Evolutionary conservation across 805 yeast species (phyloP), one percentile per base, ranked within the genome.

Genomic region (Cyberlindnera saturnus): DNA sequence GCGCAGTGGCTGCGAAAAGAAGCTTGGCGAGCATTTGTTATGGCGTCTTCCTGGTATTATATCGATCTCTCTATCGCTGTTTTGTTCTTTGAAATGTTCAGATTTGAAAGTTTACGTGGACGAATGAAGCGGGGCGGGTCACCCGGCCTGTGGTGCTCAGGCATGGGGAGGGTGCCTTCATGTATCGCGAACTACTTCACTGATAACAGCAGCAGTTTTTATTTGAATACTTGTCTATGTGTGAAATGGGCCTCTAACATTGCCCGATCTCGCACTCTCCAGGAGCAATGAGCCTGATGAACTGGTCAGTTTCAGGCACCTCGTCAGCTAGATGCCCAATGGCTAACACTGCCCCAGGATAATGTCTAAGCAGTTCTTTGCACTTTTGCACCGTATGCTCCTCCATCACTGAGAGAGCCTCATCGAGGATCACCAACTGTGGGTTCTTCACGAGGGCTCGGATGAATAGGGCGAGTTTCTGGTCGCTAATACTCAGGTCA

Each of bases 331-430:
- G 73, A 61, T 91, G 99, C 0, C 96, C 96, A 19, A 93, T 84
- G 0, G 84, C 70, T 31, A 91, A 70, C 3, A 82, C 79, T 0
- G 96, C 81, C 0, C 95, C 86, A 3, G 75, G 73, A 75, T 81
- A 80, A 39, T 66, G 56, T 32, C 74, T 64, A 23, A 72, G 60
- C 6, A 79, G 52, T 29, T 67, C 65, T 51, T 80, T 80, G 42
- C 88, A 83, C 39, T 65, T 69, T 33, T 68, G 67, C 46, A 82
- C 69, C 30, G 75, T 71, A 17, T 70, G 75, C 41, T 79, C 81
- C 33, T 83, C 86, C 93, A 91, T 86, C 14, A 89, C 95, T 18
- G 96, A 86, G 45, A 91, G 78, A 0, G 98, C 95, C 66, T 91
- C 99, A 62, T 91, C 99, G 3, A 91, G 67, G 38, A 91, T 82